A percentile compares a stretch with the other conserved stretches of the same genome.
phyloP scores from a whole-genome alignment of 2,329 filamentous ascomycete genomes.

The Aspergillus fischeri region DNA sequence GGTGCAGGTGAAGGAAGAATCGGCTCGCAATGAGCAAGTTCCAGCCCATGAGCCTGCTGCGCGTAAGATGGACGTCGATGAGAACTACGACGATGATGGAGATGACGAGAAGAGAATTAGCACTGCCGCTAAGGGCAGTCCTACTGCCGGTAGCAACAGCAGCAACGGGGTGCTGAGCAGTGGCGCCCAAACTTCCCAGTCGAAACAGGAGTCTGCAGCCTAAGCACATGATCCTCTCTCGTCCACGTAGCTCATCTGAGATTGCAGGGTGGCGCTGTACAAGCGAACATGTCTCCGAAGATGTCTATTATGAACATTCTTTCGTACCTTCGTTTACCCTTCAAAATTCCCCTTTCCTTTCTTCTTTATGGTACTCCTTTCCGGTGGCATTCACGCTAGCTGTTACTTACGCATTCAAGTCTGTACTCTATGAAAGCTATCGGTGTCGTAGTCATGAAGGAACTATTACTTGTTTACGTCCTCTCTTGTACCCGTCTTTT shows the following conservation, averaged over 20 bases:
- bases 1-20: slow-evolving; percentile 58
- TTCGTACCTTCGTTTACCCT: slow-evolving; percentile 11
- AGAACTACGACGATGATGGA: slow-evolving; percentile 92
- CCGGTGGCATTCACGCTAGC: slow-evolving; percentile 9
- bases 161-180: slow-evolving; percentile 24
- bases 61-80: slow-evolving; percentile 93
- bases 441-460: slow-evolving; percentile 10
- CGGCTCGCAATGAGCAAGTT: slow-evolving; percentile 44
- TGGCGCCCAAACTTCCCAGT: slow-evolving; percentile 25
- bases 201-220: slow-evolving; percentile 29
- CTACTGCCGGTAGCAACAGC: slow-evolving; percentile 24
- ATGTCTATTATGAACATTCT: slow-evolving; percentile 1
- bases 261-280: neutral
- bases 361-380: slow-evolving; percentile 4
- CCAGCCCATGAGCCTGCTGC: slow-evolving; percentile 74
- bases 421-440: slow-evolving; percentile 19
- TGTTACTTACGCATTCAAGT: slow-evolving; percentile 16
- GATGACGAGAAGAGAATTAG: slow-evolving; percentile 68
- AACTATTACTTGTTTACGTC: slow-evolving; percentile 3
- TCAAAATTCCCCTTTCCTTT: neutral
- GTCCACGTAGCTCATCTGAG: neutral
- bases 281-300: slow-evolving; percentile 11
- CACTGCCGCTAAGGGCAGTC: slow-evolving; percentile 32
- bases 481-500: slow-evolving; percentile 2
- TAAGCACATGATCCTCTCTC: slow-evolving; percentile 10